phyloP scores from a whole-genome alignment of 345 rosid genomes.

The Camelina laxa region DNA sequence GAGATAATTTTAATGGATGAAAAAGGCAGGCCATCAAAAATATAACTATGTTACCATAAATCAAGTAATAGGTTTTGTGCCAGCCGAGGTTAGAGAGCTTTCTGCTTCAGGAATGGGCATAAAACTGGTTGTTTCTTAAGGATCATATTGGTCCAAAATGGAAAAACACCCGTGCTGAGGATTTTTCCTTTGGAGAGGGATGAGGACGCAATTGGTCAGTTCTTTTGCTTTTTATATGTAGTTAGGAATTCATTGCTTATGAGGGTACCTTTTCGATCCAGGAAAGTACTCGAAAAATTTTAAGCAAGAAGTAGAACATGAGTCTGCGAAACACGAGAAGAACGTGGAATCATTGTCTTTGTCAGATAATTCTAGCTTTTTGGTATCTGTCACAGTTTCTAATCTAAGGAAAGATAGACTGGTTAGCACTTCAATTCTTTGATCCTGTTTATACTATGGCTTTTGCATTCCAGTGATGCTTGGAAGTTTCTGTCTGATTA shows the following conservation, averaged over 20 bases:
- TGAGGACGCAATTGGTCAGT: neutral
- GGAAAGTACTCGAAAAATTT: neutral
- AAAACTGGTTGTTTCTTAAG: constrained; percentile 1
- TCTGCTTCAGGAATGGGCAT: neutral
- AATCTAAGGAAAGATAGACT: neutral
- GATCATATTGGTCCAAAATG: neutral
- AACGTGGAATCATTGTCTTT: neutral
- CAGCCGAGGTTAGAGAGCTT: constrained; percentile 7
- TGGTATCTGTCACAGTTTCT: neutral
- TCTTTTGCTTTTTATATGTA: neutral
- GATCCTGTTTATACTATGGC: neutral
- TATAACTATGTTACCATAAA: neutral
- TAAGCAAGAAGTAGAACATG: neutral
- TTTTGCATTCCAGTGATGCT: neutral
- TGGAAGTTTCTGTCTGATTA: neutral
- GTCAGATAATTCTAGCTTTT: neutral
- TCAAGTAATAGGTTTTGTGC: neutral
- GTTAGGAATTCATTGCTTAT: neutral
- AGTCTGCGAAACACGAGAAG: neutral
- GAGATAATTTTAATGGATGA: neutral
- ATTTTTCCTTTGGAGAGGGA: neutral
- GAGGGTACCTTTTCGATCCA: neutral
- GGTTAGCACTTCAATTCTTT: constrained; percentile 1
- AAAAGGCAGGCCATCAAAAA: neutral
- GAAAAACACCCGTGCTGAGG: neutral